These are phyloP conservation scores for Rubia peregrina DNA, from an alignment of 305 asterid genomes.

Conservation along the genomic window DNA sequence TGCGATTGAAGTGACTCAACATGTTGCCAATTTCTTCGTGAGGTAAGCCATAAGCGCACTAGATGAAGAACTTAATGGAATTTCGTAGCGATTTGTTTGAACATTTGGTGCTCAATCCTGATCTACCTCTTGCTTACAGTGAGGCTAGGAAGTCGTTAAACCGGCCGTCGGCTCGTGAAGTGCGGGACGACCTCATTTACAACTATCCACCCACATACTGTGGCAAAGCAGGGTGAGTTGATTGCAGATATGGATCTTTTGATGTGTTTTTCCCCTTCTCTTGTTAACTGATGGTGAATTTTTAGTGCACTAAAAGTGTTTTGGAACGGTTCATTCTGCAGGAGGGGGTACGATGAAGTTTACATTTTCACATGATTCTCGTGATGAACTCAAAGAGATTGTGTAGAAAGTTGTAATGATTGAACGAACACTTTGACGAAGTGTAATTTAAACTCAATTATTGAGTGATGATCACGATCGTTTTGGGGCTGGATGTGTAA, in stretches of 20 bases:
- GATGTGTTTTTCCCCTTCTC: too few species aligned
- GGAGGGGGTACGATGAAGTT: slow-evolving; percentile 47
- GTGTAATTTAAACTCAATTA: neutral
- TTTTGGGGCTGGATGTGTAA: too few species aligned
- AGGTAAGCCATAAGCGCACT: slow-evolving; percentile 33
- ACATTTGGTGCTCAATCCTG: too few species aligned
- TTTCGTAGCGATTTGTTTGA: too few species aligned
- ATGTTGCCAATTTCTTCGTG: slow-evolving; percentile 76
- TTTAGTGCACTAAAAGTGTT: neutral
- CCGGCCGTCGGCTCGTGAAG: slow-evolving; percentile 53
- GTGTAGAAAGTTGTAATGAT: neutral
- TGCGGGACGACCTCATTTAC: slow-evolving; percentile 81
- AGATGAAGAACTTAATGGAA: neutral
- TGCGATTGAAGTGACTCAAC: slow-evolving; percentile 92
- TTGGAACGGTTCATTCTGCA: slow-evolving; percentile 9
- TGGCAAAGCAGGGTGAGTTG: slow-evolving; percentile 77
- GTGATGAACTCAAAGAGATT: too few species aligned
- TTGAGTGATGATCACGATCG: neutral
- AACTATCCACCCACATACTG: slow-evolving; percentile 77
- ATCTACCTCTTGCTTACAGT: slow-evolving; percentile 30
- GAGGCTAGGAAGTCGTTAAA: slow-evolving; percentile 82
- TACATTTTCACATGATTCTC: slow-evolving; percentile 25
- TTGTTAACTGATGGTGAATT: neutral
- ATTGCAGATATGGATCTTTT: neutral
- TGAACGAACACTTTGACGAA: neutral